These are phyloP conservation scores for Parmelia sp. DNA, from an alignment of 495 filamentous ascomycete genomes.

Conservation along the genomic window DNA sequence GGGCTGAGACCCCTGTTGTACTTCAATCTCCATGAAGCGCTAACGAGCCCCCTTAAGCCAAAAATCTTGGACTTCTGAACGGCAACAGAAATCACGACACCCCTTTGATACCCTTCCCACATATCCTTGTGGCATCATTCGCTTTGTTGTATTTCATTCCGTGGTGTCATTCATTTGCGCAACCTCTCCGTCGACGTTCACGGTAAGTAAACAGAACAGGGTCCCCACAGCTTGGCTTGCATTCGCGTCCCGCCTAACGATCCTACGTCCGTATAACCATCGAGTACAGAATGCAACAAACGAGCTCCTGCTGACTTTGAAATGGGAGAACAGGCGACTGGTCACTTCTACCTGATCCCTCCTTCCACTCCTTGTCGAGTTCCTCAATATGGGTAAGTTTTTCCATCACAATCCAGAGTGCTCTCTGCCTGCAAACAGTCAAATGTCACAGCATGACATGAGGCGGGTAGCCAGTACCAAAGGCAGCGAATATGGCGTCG, in stretches of 20 bases:
- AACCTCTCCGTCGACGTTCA: background rate
- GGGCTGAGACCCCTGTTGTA: background rate
- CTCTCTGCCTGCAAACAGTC: conserved; percentile 2
- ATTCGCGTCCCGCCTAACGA: conserved; percentile 1
- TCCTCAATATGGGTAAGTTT: conserved; percentile 15
- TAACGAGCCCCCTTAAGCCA: background rate
- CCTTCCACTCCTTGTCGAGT: conserved; percentile 6
- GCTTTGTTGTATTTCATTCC: background rate
- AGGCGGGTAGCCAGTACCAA: background rate
- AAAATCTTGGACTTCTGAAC: background rate
- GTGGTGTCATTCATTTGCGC: conserved; percentile 4
- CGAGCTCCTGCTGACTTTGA: conserved; percentile 7
- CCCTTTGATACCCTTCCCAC: background rate
- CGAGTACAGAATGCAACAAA: background rate
- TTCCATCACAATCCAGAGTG: background rate
- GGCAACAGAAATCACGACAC: background rate
- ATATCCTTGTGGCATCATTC: background rate
- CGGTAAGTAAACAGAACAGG: background rate
- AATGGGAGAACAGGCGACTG: conserved; percentile 1
- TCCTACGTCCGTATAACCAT: background rate
- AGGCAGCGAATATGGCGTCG: background rate
- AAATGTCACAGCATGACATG: background rate
- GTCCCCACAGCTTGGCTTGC: background rate
- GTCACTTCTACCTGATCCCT: conserved; percentile 4
- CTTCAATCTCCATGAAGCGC: background rate